These are phyloP conservation scores for Podaxis pistillaris DNA, from an alignment of 768 basidiomycete genomes.

Conservation along the genomic window DNA sequence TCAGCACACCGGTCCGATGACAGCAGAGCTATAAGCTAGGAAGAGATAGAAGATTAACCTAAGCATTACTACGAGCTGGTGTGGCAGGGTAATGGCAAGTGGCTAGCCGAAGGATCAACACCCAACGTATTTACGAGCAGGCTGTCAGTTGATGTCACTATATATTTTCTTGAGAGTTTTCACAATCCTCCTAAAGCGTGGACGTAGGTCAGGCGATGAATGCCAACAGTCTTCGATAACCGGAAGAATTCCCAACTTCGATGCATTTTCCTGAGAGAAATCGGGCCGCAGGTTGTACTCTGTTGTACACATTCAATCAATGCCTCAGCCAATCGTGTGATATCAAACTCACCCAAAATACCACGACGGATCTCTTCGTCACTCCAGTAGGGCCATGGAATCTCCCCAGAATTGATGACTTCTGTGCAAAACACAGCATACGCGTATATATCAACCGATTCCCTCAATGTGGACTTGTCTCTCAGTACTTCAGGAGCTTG, in stretches of 20 bases:
- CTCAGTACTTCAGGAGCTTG: conserved; percentile 55
- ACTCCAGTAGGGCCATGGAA: conserved; percentile 45
- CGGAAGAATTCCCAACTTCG: not conserved
- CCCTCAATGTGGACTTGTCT: conserved; percentile 38
- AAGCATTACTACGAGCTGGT: no score
- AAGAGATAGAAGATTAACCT: no score
- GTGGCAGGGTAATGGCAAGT: no score
- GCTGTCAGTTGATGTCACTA: not conserved
- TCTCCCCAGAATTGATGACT: conserved; percentile 49
- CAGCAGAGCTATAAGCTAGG: no score
- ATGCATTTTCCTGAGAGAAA: not conserved
- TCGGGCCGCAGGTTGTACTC: not conserved
- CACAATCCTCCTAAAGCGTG: not conserved
- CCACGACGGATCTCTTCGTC: conserved; percentile 41
- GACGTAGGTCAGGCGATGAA: not conserved
- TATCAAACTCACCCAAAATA: conserved; percentile 34
- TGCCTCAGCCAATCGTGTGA: no score
- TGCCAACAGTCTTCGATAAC: not conserved
- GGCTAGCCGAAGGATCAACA: no score
- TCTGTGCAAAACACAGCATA: conserved; percentile 57
- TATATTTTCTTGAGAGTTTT: not conserved
- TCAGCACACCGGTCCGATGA: no score
- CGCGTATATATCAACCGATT: conserved; percentile 56
- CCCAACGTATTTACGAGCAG: no score
- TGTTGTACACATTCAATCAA: no score